Percentiles rank a stretch among this genome's conserved stretches.
Evolutionary conservation across 148 eudicot species (phyloP).

Genomic region (Bassia scoparia): DNA sequence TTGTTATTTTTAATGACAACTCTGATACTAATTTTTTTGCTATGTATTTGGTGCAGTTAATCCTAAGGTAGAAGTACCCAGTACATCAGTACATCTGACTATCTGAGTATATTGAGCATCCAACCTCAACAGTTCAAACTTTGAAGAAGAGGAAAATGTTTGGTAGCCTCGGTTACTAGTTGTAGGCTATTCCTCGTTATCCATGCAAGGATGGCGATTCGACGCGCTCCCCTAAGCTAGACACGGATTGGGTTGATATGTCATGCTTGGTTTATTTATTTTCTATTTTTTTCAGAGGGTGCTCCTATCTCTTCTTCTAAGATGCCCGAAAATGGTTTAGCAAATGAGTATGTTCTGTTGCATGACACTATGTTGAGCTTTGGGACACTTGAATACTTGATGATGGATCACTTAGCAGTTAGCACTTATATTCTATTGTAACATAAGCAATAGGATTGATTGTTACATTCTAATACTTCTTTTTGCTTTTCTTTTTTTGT

Average conservation of each 20-base stretch:
- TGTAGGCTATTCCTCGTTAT: not conserved
- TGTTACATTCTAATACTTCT: not conserved
- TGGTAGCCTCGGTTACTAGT: not conserved
- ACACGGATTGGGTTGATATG: not conserved
- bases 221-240: too few relatives aligned
- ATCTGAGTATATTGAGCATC: not conserved
- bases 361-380: not conserved
- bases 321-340: constrained; percentile 6
- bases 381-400: not conserved
- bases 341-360: not conserved
- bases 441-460: not conserved
- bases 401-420: not conserved
- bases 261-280: not conserved
- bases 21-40: too few relatives aligned
- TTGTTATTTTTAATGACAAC: not conserved
- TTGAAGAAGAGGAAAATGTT: constrained; percentile 20
- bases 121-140: constrained; percentile 2
- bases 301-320: not conserved
- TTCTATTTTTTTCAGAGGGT: constrained; percentile 7
- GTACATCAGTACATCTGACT: too few relatives aligned
- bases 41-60: too few relatives aligned
- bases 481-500: too few relatives aligned
- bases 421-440: not conserved
- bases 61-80: constrained; percentile 8
- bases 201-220: not conserved